These are phyloP conservation scores for Aspergillus egyptiacus DNA, from an alignment of 495 filamentous ascomycete genomes.

Conservation along the genomic window DNA sequence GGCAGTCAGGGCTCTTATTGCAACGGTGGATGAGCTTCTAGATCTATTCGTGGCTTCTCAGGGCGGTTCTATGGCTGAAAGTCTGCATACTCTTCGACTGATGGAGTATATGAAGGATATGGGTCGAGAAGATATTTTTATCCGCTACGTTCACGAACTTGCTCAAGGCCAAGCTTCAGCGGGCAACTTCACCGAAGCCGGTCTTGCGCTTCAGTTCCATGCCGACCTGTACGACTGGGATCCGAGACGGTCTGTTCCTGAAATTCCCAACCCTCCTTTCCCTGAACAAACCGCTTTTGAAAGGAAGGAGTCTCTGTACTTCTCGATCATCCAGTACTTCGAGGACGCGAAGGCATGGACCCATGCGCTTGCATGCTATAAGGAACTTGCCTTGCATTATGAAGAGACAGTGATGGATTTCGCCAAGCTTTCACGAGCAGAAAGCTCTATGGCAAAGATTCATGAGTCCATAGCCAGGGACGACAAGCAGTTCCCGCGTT, in stretches of 20 bases:
- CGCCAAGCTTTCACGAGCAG: slow-evolving; percentile 77
- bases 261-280: slow-evolving; percentile 66
- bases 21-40: slow-evolving; percentile 80
- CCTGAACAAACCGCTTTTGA: slow-evolving; percentile 87
- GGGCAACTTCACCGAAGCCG: slow-evolving; percentile 82
- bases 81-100: slow-evolving; percentile 79
- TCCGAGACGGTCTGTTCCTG: slow-evolving; percentile 57
- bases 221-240: slow-evolving; percentile 95
- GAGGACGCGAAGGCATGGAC: slow-evolving; percentile 92
- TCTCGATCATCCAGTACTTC: slow-evolving; percentile 88
- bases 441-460: slow-evolving; percentile 88
- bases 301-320: slow-evolving; percentile 85
- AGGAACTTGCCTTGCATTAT: slow-evolving; percentile 85
- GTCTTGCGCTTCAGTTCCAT: slow-evolving; percentile 82
- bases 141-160: slow-evolving; percentile 93
- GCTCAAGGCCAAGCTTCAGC: slow-evolving; percentile 69
- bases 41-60: slow-evolving; percentile 93
- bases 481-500: slow-evolving; percentile 68
- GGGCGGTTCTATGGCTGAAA: slow-evolving; percentile 68
- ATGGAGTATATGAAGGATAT: slow-evolving; percentile 98
- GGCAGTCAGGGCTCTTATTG: slow-evolving; percentile 71
- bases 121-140: slow-evolving; percentile 95
- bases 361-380: slow-evolving; percentile 82
- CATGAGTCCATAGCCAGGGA: slow-evolving; percentile 83
- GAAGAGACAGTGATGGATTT: slow-evolving; percentile 87